Percentiles rank a stretch among this genome's conserved stretches.
Evolutionary conservation across 225 moss, liverwort and hornwort genomes (phyloP).

Genomic region (Polytrichum commune): DNA sequence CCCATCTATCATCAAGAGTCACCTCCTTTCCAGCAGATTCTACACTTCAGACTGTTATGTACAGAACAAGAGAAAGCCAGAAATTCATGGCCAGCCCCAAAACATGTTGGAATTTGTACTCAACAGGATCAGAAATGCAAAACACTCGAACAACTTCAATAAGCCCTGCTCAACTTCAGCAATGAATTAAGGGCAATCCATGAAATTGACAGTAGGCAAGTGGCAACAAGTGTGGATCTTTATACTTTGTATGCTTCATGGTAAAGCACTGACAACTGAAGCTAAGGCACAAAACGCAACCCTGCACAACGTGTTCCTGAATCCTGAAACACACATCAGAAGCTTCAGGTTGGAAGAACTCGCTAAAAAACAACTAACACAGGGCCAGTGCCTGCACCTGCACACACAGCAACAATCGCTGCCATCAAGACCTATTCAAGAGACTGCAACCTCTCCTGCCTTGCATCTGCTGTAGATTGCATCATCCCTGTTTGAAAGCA

Average conservation of each 20-base stretch:
- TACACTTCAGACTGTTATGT: no score
- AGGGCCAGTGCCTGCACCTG: constrained; percentile 40
- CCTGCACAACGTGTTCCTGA: constrained; percentile 3
- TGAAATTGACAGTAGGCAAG: no score
- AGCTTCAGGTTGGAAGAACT: background rate
- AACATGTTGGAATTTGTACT: no score
- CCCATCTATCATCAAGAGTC: no score
- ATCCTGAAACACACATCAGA: constrained; percentile 4
- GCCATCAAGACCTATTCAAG: constrained; percentile 26
- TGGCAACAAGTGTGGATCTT: background rate
- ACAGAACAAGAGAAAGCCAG: no score
- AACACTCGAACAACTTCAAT: no score
- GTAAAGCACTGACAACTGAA: background rate
- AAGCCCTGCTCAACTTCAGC: no score
- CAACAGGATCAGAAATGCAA: no score
- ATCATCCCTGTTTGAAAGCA: background rate
- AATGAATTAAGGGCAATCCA: no score
- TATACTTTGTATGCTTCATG: background rate
- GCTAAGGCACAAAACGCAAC: background rate
- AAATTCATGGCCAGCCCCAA: no score
- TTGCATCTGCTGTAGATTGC: constrained; percentile 18
- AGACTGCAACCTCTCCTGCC: constrained; percentile 21
- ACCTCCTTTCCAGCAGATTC: no score
- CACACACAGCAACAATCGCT: constrained; percentile 44
- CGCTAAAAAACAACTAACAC: constrained; percentile 3